Base-by-base conservation (phyloP, 768 basidiomycete genomes). In the Dioszegia crocea region DNA sequence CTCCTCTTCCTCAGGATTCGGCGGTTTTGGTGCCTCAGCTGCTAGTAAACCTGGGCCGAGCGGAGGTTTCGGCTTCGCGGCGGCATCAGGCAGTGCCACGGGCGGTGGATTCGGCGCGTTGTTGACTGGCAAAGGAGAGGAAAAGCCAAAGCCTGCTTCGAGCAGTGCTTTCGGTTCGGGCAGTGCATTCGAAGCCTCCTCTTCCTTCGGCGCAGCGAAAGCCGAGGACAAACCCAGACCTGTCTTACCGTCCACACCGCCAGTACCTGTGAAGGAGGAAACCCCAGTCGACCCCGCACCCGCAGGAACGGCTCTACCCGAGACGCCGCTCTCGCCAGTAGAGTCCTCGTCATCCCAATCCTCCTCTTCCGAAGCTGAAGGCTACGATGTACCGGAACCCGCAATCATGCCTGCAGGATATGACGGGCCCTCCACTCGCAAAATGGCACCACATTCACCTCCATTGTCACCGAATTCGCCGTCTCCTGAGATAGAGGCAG, bases 61-160 rank as follows among this genome's bases (percentile, higher is more conserved):
- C n/a, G 47, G 26, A 8, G 47, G 47, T 14, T 48, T 48, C 30
- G 47, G 47, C 10, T 29, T 19, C 14, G 29, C 29, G 4, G 29
- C 54, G 6, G 6, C 59, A 21, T 2, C 52, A 6, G 56, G 56
- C n/a, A 19, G 5, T 40, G 54, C 56, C n/a, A 47, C 38, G 2
- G 30, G 49, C 27, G 61, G 56, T n/a, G 61, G 61, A 11, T 59
- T 63, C 45, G 61, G 36, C 14, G 56, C 61, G 2, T 52, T 52
- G 36, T 53, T 43, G 43, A 47, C 11, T 10, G 44, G 19, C 17
- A 41, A 27, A 9, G 43, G 11, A 21, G 45, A 27, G 21, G 23
- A 9, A 4, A 48, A 48, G 47, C 19, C 31, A 21, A 39, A 38
- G 17, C 19, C 49, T 36, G 33, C 16, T 14, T 33, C 33, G n/a